Evolutionary conservation across 2,329 filamentous ascomycete genomes (phyloP), one percentile per base, ranked within the genome.

Genomic region (Pestalotiopsis sp.): DNA sequence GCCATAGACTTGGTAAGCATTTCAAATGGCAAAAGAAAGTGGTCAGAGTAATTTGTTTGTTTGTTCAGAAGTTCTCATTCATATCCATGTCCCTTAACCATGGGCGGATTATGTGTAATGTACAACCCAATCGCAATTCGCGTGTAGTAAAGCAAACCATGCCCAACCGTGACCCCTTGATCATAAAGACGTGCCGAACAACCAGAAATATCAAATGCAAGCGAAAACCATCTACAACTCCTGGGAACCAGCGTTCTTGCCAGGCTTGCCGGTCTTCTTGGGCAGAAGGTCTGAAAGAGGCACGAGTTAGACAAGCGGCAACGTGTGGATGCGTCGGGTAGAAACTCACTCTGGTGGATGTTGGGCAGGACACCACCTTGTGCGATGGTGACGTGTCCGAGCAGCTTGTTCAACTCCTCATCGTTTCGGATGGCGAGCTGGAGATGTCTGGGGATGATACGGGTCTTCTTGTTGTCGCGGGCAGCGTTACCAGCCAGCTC

Each of bases 391-490:
- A 97, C 94, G 82, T 97, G 94, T 69, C 95, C 95, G 74, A 97
- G 89, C 72, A 97, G 92, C 90, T 97, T 98, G 93, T 98, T 98
- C 93, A 98, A 84, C 86, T 99, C 96, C 90, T 98, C 95, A 84
- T 98, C 95, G 87, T 98, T 98, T 81, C 96, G 92, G 88, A 99
- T 99, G 85, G 96, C 96, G 77, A 99, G 94, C 88, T 99, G 96
- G 62, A 99, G 91, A 85, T 99, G 96, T 85, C 96, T 94, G 74
- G 96, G 96, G 71, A 98, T 99, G 87, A 99, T 99, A 92, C 96
- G 95, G 74, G 95, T 99, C 93, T 98, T 98, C 94, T 99, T 99
- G 92, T 98, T 98, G 87, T 99, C 96, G 78, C 96, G 95, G 73
- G 96, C 96, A 79, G 96, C 96, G 84, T 99, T 99, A 78, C 96